A percentile compares a stretch with the other conserved stretches of the same genome.
phyloP scores from a whole-genome alignment of 2,329 filamentous ascomycete genomes.

The Aspergillus hiratsukae region DNA sequence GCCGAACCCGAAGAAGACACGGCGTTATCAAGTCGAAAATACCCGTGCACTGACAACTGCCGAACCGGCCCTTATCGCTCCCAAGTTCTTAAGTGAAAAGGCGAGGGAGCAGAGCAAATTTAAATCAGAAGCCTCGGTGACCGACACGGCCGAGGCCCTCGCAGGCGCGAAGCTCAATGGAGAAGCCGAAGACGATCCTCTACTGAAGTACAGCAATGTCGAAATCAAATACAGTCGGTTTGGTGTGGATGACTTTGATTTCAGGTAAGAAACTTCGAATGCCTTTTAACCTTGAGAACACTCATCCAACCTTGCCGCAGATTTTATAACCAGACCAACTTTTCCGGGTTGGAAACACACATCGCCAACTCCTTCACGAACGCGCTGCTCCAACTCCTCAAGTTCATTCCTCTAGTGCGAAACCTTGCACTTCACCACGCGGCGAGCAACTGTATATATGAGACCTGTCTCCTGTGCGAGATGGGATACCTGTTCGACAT shows the following conservation, averaged over 20 bases:
- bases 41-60: slow-evolving; percentile 61
- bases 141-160: slow-evolving; percentile 61
- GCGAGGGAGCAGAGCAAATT: slow-evolving; percentile 58
- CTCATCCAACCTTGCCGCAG: slow-evolving; percentile 41
- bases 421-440: slow-evolving; percentile 88
- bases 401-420: slow-evolving; percentile 81
- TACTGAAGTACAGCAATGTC: slow-evolving; percentile 84
- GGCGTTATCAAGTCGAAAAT: slow-evolving; percentile 78
- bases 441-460: slow-evolving; percentile 75
- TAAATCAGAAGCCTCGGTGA: slow-evolving; percentile 35
- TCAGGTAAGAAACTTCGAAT: slow-evolving; percentile 66
- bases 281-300: background rate
- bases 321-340: slow-evolving; percentile 90
- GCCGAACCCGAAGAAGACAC: slow-evolving; percentile 66
- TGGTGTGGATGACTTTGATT: slow-evolving; percentile 98
- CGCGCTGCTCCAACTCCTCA: slow-evolving; percentile 81
- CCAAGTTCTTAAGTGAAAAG: slow-evolving; percentile 94
- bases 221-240: slow-evolving; percentile 99
- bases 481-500: slow-evolving; percentile 96
- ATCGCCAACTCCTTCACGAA: slow-evolving; percentile 97
- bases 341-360: slow-evolving; percentile 90
- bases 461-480: slow-evolving; percentile 86
- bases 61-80: slow-evolving; percentile 62
- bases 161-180: slow-evolving; percentile 65
- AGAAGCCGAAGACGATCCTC: slow-evolving; percentile 73